These are phyloP conservation scores for Parietichytrium sp. DNA, from an alignment of 108 stramenopile species.

Conservation along the genomic window DNA sequence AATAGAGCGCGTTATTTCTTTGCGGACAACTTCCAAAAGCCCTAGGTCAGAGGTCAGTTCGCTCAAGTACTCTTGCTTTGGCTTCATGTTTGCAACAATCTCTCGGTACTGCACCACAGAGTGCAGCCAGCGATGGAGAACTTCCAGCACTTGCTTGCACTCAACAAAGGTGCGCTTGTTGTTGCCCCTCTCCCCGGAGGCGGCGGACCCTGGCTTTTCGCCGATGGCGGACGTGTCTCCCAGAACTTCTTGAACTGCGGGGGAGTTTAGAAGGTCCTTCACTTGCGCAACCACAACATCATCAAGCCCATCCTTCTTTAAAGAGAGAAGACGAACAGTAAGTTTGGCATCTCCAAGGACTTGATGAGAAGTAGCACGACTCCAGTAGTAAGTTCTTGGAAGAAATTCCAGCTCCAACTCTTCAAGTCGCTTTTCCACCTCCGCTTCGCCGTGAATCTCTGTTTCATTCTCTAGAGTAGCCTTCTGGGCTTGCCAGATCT, in stretches of 20 bases:
- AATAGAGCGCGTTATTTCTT: not conserved
- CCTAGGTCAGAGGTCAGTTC: not conserved
- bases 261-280: not conserved
- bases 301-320: not conserved
- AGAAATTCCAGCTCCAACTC: not conserved
- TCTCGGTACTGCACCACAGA: constrained; percentile 5
- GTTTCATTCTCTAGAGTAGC: not conserved
- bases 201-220: too few species aligned
- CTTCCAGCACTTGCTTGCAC: not conserved
- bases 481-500: not conserved
- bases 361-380: not conserved
- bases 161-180: constrained; percentile 10
- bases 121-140: not conserved
- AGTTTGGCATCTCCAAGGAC: not conserved
- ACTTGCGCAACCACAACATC: not conserved
- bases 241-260: not conserved
- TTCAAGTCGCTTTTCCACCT: not conserved
- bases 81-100: not conserved
- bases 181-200: too few species aligned
- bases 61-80: not conserved
- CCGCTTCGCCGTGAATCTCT: not conserved
- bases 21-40: not conserved
- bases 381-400: constrained; percentile 10
- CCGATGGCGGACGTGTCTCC: too few species aligned
- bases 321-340: not conserved